Percentiles rank a stretch among this genome's conserved stretches.
Conservation (phyloP, 2,329 filamentous ascomycete species). For the Cladophialophora chaetospira region DNA sequence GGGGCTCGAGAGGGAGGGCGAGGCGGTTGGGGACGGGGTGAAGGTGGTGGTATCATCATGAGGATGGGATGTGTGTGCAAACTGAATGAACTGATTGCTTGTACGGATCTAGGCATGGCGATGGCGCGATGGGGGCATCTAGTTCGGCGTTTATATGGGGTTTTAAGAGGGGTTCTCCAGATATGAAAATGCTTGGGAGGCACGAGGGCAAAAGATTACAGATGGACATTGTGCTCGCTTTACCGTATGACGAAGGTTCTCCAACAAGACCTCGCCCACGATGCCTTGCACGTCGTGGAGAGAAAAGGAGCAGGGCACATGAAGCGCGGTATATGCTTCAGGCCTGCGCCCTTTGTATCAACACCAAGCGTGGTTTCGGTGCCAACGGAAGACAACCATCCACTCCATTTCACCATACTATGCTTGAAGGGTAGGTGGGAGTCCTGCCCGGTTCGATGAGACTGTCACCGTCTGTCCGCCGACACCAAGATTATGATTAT, state of each 20-base stretch:
- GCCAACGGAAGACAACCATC: background rate
- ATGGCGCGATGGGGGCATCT: background rate
- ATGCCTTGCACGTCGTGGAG: too few relatives aligned
- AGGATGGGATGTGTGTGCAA: too few relatives aligned
- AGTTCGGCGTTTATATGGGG: too few relatives aligned
- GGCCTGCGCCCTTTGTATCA: too few relatives aligned
- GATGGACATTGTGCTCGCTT: too few relatives aligned
- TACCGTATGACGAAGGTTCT: too few relatives aligned
- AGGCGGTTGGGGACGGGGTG: constrained; percentile 11
- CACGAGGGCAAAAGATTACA: too few relatives aligned
- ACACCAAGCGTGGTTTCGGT: background rate
- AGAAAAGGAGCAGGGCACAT: background rate
- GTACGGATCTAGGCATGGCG: constrained; percentile 4
- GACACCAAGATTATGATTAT: too few relatives aligned
- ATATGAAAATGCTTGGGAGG: too few relatives aligned
- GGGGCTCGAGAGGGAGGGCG: constrained; percentile 30
- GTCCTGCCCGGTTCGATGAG: background rate
- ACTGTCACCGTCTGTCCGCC: background rate
- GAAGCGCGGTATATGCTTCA: background rate
- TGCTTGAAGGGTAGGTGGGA: background rate
- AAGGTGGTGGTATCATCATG: background rate
- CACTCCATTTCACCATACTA: background rate
- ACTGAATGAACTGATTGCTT: background rate
- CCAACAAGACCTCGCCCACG: too few relatives aligned
- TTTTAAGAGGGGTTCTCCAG: too few relatives aligned